Base-by-base conservation (phyloP, 2,329 filamentous ascomycete species). In the Scedosporium boydii region DNA sequence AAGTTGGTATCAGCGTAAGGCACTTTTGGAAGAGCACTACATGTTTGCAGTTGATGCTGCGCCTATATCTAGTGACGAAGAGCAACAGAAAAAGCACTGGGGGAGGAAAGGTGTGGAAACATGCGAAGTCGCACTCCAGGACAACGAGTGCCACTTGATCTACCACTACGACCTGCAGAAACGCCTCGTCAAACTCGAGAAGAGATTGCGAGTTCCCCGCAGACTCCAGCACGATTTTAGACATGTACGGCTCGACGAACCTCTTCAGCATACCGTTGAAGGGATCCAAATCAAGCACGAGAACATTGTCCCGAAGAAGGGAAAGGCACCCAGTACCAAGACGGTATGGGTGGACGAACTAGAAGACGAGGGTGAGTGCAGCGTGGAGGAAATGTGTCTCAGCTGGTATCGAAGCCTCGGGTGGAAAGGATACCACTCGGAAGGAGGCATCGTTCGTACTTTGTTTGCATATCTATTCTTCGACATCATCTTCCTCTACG, bases 151-250 rank as follows among this genome's bases (percentile, higher is more conserved):
- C 64, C 95, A 99, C 73, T 75, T 96, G 26, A 95, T 96, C 64
- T 93, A 91, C 71, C 93, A 99, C 71, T 91, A 96, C 70, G 93
- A 98, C 69, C 78, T 99, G 6, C 93, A 98, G 72, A 98, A 96
- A 73, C 88, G 95, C 1, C 84, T 97, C n/a, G 82, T 85, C 59
- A 98, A 97, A 74, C 82, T 99, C 0, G 95, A 99, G 73, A 93
- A 87, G 70, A 84, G 85, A 42, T 79, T 98, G 6, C 91, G 89
- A 65, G 84, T 97, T 23, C 88, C 91, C 0, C 91, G 91, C 69
- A 85, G 95, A 21, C 82, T 91, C 55, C 93, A 98, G 70, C 95
- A 99, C 74, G 89, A 97, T 70, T 99, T 99, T 74, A 86, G 87
- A 0, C 92, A 98, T 73, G 89, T 96, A 3, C 83, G 85, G 44